Percentiles rank a stretch among this genome's conserved stretches.
These are phyloP conservation scores for Thraustochytrium striatum DNA, from an alignment of 352 stramenopile species.

Conservation along the genomic window DNA sequence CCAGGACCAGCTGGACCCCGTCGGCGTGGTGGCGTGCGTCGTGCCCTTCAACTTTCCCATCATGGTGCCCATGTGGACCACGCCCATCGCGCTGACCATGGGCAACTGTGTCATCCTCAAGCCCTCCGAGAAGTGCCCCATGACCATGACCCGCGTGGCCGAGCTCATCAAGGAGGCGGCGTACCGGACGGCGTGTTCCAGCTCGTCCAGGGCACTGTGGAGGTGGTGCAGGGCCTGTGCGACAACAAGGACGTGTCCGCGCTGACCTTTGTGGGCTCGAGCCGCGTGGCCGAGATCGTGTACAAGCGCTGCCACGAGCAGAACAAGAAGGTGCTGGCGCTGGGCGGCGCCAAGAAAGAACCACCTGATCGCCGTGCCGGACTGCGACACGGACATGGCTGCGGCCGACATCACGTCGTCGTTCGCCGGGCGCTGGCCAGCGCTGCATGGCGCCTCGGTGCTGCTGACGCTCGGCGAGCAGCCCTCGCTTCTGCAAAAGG, in stretches of 20 bases:
- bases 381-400: constrained; percentile 84
- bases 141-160: constrained; percentile 83
- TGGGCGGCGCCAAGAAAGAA: constrained; percentile 97
- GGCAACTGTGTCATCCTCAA: constrained; percentile 96
- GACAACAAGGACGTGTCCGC: constrained; percentile 76
- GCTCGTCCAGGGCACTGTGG: constrained; percentile 85
- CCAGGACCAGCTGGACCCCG: constrained; percentile 79
- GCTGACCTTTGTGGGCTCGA: constrained; percentile 93
- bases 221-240: constrained; percentile 82
- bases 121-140: constrained; percentile 90
- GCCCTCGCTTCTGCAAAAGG: constrained; percentile 68
- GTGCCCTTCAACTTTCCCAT: constrained; percentile 96
- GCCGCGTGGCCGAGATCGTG: constrained; percentile 84
- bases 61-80: constrained; percentile 96
- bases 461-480: constrained; percentile 64
- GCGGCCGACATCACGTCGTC: constrained; percentile 89
- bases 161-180: constrained; percentile 82
- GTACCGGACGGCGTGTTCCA: constrained; percentile 90
- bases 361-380: constrained; percentile 88
- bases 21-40: constrained; percentile 85
- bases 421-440: constrained; percentile 92
- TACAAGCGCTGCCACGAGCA: constrained; percentile 74
- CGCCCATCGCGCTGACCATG: constrained; percentile 90
- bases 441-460: constrained; percentile 88
- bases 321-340: constrained; percentile 88